phyloP scores from a whole-genome alignment of 1,284 basidiomycete genomes.

The Mixia osmundae region DNA sequence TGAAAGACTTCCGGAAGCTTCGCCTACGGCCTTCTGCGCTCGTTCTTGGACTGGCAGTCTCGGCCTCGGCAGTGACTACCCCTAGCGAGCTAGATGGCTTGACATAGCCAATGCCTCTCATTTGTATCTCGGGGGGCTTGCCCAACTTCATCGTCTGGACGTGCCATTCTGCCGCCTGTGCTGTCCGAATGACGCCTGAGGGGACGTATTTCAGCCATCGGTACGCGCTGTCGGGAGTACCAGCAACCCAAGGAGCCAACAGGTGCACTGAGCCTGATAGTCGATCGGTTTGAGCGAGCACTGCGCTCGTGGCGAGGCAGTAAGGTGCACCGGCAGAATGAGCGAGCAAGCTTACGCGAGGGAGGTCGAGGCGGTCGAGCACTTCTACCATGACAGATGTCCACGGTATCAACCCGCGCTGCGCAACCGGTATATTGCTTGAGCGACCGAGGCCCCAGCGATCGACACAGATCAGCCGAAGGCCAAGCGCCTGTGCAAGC shows the following conservation, averaged over 20 bases:
- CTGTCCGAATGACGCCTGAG: constrained; percentile 73
- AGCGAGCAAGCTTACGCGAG: constrained; percentile 68
- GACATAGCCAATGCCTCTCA: constrained; percentile 53
- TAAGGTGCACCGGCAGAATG: constrained; percentile 95
- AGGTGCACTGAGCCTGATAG: constrained; percentile 67
- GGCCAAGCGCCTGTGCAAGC: constrained; percentile 61
- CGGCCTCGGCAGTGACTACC: no score
- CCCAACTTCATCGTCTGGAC: constrained; percentile 88
- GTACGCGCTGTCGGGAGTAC: constrained; percentile 29
- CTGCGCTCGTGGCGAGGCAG: constrained; percentile 54
- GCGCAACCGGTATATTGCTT: constrained; percentile 39
- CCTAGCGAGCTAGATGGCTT: no score
- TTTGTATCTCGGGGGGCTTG: constrained; percentile 61
- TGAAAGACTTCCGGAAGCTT: no score
- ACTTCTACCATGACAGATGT: constrained; percentile 70
- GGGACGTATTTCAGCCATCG: constrained; percentile 95
- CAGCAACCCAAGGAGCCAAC: constrained; percentile 73
- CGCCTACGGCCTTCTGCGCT: no score
- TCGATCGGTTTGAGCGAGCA: constrained; percentile 36
- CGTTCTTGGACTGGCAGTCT: no score
- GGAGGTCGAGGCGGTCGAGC: constrained; percentile 50
- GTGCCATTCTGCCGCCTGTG: constrained; percentile 91
- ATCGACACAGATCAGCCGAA: constrained; percentile 83
- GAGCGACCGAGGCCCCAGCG: constrained; percentile 84
- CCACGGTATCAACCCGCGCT: constrained; percentile 67